Evolutionary conservation across 306 rosid genomes (phyloP), one percentile per base, ranked within the genome.

Genomic region (Vigna mungo): DNA sequence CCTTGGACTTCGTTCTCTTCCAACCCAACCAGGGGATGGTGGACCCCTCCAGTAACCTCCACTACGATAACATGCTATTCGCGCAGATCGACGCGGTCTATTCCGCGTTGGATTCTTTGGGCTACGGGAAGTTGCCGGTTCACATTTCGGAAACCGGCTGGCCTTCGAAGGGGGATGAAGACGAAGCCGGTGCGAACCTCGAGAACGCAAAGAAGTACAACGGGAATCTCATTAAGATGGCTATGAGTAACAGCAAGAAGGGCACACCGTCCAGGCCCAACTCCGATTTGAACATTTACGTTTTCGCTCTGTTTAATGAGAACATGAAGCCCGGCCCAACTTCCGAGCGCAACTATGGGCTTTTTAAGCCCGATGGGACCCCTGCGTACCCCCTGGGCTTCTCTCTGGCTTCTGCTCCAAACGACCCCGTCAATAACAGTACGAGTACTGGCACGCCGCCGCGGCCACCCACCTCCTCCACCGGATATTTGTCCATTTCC

Each of bases 101-200:
- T 55, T 81, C 90, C 0, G 99, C 97, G 4, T 76, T 96, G 0
- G 86, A 53, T 0, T 34, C 87, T 0, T 17, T 89, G 6, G 99
- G 97, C 1, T 96, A 74, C 75, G 86, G 79, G 55, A 92, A 92
- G 46, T 80, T 92, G 0, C 82, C 93, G 3, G 96, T 96, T n/a
- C 98, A 96, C 52, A 92, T 96, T 4, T 96, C 99, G 0, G 99
- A 96, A 77, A 96, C 99, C 0, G 99, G 99, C 3, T 96, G 99
- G 99, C 99, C 99, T 1, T 96, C 99, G 0, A 96, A 86, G 7
- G 98, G 99, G n/a, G 99, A 96, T 44, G 80, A 58, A 0, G 90
- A 96, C 65, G 99, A 96, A 68, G 86, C 86, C 3, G 99, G 99
- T 23, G 98, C 98, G 0, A 86, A 87, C 15, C 75, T 76, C 1